Percentiles rank a stretch among this genome's conserved stretches.
Evolutionary conservation across 1,284 basidiomycete species (phyloP).

Genomic region (Sanghuangporus weigelae): DNA sequence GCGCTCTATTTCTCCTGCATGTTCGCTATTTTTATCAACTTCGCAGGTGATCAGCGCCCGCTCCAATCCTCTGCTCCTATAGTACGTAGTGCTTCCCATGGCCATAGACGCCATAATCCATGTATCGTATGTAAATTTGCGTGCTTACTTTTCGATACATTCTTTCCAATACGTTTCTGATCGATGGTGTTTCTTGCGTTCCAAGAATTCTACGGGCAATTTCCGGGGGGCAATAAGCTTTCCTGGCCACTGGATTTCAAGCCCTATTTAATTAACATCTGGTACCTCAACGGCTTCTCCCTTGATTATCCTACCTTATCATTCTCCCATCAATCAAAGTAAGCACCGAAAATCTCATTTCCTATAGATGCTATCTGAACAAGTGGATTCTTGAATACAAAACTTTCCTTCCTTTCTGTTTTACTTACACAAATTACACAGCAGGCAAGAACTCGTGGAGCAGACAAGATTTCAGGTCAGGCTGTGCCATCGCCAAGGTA

Average conservation of each 20-base stretch:
- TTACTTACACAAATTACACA: not conserved
- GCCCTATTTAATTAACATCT: not conserved
- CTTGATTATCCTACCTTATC: not conserved
- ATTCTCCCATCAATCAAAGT: not conserved
- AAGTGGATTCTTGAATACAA: not conserved
- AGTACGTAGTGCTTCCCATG: constrained; percentile 7
- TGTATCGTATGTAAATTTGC: constrained; percentile 1
- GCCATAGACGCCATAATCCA: constrained; percentile 17
- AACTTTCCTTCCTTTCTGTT: not conserved
- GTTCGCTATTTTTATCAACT: constrained; percentile 1
- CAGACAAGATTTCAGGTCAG: constrained; percentile 26
- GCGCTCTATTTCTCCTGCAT: not conserved
- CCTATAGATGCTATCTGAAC: not conserved
- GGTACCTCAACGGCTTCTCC: not conserved
- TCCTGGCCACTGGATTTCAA: not conserved
- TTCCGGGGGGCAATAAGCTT: not conserved
- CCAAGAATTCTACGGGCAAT: constrained; percentile 2
- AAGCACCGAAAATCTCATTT: not conserved
- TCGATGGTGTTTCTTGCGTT: not conserved
- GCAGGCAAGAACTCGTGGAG: not conserved
- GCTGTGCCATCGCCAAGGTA: constrained; percentile 73
- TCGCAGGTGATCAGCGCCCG: constrained; percentile 9
- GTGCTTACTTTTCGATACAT: not conserved
- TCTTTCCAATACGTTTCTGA: not conserved
- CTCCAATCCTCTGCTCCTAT: not conserved